A percentile compares a stretch with the other conserved stretches of the same genome.
Evolutionary conservation across 2,329 filamentous ascomycete genomes (phyloP).

Genomic region (Fusarium papillatum): DNA sequence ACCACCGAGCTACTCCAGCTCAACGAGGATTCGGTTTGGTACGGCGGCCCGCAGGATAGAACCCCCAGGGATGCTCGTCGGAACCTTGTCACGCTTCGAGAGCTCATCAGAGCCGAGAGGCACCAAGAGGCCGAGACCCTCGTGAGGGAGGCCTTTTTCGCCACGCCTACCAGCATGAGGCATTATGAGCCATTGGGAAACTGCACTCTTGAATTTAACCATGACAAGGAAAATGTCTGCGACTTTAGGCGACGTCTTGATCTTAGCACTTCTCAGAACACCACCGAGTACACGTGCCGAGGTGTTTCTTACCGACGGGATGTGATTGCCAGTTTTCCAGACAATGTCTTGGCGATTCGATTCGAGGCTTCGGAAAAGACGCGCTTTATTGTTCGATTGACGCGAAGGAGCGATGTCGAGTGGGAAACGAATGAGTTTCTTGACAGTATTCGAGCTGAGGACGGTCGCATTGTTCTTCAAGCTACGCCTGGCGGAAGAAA

Average conservation of each 20-base stretch:
- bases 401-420: constrained; percentile 36
- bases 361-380: constrained; percentile 36
- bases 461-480: constrained; percentile 29
- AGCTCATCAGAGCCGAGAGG: constrained; percentile 40
- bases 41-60: constrained; percentile 58
- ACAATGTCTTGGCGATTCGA: constrained; percentile 50
- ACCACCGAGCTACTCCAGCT: constrained; percentile 56
- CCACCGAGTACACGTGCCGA: constrained; percentile 52
- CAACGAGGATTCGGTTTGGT: constrained; percentile 64
- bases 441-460: constrained; percentile 35
- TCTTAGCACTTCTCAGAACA: constrained; percentile 51
- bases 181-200: constrained; percentile 50
- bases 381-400: constrained; percentile 42
- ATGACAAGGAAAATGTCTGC: constrained; percentile 41
- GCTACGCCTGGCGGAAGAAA: constrained; percentile 39
- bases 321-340: constrained; percentile 56
- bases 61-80: constrained; percentile 49
- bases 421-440: constrained; percentile 44
- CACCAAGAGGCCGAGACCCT: constrained; percentile 42
- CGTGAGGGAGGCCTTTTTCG: constrained; percentile 38
- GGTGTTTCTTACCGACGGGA: constrained; percentile 51
- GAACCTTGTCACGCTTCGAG: constrained; percentile 32
- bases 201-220: constrained; percentile 54
- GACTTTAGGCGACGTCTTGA: constrained; percentile 56
- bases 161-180: constrained; percentile 41